Conservation (phyloP, 2,329 filamentous ascomycete genomes). For the Helicocarpus griseus region DNA sequence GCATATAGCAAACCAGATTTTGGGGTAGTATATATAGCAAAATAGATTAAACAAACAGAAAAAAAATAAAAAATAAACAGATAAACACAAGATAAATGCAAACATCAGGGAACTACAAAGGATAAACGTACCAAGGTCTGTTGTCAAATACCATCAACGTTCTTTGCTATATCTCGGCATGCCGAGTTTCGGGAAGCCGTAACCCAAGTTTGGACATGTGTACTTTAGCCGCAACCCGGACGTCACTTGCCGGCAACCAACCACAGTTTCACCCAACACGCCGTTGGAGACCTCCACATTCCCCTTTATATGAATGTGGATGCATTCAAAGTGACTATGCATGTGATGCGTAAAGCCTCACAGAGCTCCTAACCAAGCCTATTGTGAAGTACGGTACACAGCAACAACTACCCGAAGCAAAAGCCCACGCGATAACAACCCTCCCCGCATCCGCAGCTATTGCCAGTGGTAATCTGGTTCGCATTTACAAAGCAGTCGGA, state of each 20-base stretch:
- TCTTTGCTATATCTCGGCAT: not conserved
- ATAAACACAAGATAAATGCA: too few species aligned
- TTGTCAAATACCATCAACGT: too few species aligned
- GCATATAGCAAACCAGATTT: too few species aligned
- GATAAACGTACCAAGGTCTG: too few species aligned
- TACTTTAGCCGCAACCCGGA: not conserved
- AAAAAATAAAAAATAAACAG: too few species aligned
- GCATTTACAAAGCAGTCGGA: too few species aligned
- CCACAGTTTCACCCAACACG: not conserved
- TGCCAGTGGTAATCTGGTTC: too few species aligned
- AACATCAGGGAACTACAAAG: too few species aligned
- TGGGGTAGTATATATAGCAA: too few species aligned
- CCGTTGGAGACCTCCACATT: not conserved
- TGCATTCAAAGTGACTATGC: not conserved
- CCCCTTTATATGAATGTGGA: not conserved
- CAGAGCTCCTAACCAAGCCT: not conserved
- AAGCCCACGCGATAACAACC: not conserved
- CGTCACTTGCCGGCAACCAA: not conserved
- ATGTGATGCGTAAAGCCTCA: not conserved
- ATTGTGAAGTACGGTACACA: not conserved
- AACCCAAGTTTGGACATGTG: not conserved
- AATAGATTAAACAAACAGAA: too few species aligned
- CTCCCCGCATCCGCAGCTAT: too few species aligned
- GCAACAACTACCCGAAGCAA: not conserved
- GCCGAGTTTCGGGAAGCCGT: conserved; percentile 1